Evolutionary conservation across 768 basidiomycete species (phyloP), one percentile per base, ranked within the genome.

Genomic region (Macrolepiota fuliginosa): DNA sequence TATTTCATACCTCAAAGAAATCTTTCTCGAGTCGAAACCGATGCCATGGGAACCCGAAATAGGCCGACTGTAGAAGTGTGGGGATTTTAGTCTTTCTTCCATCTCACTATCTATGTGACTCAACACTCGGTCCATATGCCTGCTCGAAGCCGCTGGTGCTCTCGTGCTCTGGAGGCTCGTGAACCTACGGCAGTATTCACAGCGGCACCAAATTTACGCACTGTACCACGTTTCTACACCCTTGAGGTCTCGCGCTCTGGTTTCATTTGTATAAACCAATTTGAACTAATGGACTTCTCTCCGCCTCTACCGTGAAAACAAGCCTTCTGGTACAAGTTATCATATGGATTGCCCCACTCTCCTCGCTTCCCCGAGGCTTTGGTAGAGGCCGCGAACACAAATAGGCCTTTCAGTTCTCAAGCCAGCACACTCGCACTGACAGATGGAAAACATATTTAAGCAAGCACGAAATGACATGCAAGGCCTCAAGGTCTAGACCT

Each of bases 11-110:
- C 24, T 39, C 29, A n/a, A 7, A 40, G 45, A 39, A 61, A 12
- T 45, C 22, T 17, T 54, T 24, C n/a, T 32, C 29, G 13, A 54
- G n/a, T 32, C 52, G 24, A 46, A 32, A 13, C n/a, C 42, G 32
- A 54, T 58, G 40, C 29, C 32, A 61, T 61, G 59, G 59, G 59
- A 61, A 54, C 22, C 25, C 29, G 59, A 7, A 32, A 19, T 13
- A 17, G 27, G 29, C 42, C 56, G 47, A 24, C 2, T 24, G n/a
- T 13, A 19, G 29, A 15, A 15, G 35, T 49, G 47, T 51, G 56
- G 37, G 46, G 4, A 37, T 58, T 50, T 49, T 36, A 19, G 22
- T 47, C 35, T 35, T 50, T 35, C 17, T 49, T 49, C 22, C 37
- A 49, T 29, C 29, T n/a, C 17, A 45, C 47, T 36, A 49, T 47